phyloP scores from a whole-genome alignment of 148 eudicot genomes.

The Nepenthes mirabilis region DNA sequence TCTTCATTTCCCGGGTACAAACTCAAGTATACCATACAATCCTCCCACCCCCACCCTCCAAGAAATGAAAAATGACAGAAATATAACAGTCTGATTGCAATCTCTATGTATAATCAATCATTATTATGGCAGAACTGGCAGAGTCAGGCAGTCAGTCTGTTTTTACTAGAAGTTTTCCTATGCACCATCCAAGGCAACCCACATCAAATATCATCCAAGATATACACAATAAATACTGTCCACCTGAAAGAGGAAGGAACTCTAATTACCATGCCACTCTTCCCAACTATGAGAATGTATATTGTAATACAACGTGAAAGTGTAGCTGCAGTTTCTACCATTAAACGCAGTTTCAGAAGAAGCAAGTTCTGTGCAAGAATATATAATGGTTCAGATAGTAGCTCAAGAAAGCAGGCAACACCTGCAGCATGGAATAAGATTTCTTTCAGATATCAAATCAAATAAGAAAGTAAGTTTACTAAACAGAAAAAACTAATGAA shows the following conservation, averaged over 20 bases:
- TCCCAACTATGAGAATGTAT: slow-evolving; percentile 53
- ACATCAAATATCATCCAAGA: background rate
- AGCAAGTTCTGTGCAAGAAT: slow-evolving; percentile 85
- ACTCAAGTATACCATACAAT: too few species aligned
- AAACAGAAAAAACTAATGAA: too few species aligned
- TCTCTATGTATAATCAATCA: too few species aligned
- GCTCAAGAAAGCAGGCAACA: slow-evolving; percentile 83
- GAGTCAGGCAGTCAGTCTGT: too few species aligned
- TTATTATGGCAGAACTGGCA: too few species aligned
- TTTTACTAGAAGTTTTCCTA: too few species aligned
- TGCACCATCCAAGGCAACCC: background rate
- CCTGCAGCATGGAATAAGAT: slow-evolving; percentile 31
- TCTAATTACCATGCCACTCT: slow-evolving; percentile 38
- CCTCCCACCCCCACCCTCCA: too few species aligned
- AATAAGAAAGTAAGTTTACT: background rate
- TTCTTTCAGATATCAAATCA: background rate
- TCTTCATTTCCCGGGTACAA: too few species aligned
- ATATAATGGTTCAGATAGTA: slow-evolving; percentile 85
- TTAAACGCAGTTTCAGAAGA: slow-evolving; percentile 74
- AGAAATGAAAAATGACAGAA: too few species aligned
- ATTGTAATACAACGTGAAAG: slow-evolving; percentile 67
- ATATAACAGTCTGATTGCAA: too few species aligned
- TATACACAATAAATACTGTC: background rate
- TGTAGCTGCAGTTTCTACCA: slow-evolving; percentile 79
- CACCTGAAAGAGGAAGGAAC: background rate